Conservation (phyloP, 2,329 filamentous ascomycete genomes). For the Graphilbum ipis-grandicollis region DNA sequence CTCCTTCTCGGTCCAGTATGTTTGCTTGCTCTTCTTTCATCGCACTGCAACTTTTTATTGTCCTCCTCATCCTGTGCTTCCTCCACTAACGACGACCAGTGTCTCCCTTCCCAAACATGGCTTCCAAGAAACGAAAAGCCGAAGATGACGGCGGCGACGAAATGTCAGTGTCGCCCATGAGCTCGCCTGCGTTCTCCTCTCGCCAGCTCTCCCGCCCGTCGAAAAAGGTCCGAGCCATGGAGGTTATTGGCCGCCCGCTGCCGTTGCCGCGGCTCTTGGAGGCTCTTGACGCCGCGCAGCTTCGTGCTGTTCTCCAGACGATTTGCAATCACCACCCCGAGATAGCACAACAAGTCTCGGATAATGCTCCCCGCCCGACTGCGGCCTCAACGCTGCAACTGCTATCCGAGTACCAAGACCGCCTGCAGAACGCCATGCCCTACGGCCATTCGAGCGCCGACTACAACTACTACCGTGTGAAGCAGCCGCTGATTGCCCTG, state of each 20-base stretch:
- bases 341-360: slow-evolving; percentile 69
- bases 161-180: slow-evolving; percentile 78
- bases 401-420: slow-evolving; percentile 63
- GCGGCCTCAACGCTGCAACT: slow-evolving; percentile 67
- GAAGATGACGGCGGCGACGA: slow-evolving; percentile 66
- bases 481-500: slow-evolving; percentile 60
- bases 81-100: slow-evolving; percentile 14
- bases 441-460: slow-evolving; percentile 75
- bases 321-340: slow-evolving; percentile 83
- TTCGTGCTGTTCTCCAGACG: slow-evolving; percentile 72
- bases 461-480: slow-evolving; percentile 88
- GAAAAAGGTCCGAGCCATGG: slow-evolving; percentile 46
- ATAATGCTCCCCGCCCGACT: slow-evolving; percentile 72
- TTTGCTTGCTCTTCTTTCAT: slow-evolving; percentile 8
- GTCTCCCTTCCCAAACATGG: slow-evolving; percentile 36
- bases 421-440: slow-evolving; percentile 64
- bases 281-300: slow-evolving; percentile 70
- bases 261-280: slow-evolving; percentile 63
- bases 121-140: slow-evolving; percentile 68
- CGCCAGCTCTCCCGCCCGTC: slow-evolving; percentile 49
- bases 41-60: slow-evolving; percentile 6
- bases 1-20: slow-evolving; percentile 38
- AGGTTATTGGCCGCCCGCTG: slow-evolving; percentile 42
- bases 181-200: slow-evolving; percentile 58
- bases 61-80: slow-evolving; percentile 5